Evolutionary conservation across 257 asterid genomes (phyloP).

Genomic region (Forsythia viridissima): DNA sequence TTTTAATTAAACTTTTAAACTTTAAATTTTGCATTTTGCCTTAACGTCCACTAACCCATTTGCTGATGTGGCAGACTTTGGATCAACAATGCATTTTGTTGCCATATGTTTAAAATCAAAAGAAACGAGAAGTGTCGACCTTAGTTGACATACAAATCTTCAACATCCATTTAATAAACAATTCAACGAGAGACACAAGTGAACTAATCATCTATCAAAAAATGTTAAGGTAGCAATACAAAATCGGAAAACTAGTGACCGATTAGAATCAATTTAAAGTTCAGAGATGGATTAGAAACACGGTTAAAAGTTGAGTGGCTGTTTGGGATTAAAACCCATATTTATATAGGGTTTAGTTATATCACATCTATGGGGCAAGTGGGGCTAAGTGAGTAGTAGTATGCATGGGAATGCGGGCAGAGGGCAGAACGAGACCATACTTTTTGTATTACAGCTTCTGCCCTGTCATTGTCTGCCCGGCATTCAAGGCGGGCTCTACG

Average conservation of each 20-base stretch:
- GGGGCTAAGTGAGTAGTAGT: background rate
- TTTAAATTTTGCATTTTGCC: too few relatives aligned
- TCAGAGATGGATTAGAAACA: background rate
- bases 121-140: background rate
- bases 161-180: background rate
- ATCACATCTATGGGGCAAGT: constrained; percentile 18
- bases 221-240: background rate
- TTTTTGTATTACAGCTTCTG: constrained; percentile 25
- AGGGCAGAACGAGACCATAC: constrained; percentile 46
- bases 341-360: background rate
- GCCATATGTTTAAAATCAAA: background rate
- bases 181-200: too few relatives aligned
- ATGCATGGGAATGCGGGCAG: constrained; percentile 31
- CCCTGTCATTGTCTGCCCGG: constrained; percentile 52
- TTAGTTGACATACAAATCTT: background rate
- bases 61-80: background rate
- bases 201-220: too few relatives aligned
- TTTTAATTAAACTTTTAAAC: background rate
- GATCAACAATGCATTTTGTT: background rate
- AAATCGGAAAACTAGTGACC: too few relatives aligned
- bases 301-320: background rate
- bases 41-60: background rate
- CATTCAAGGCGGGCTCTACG: constrained; percentile 52
- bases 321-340: too few relatives aligned
- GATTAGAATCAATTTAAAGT: background rate